Evolutionary conservation across 73 alveolate genomes (phyloP), one percentile per base, ranked within the genome.

Genomic region (Tetrahymena thermophila): DNA sequence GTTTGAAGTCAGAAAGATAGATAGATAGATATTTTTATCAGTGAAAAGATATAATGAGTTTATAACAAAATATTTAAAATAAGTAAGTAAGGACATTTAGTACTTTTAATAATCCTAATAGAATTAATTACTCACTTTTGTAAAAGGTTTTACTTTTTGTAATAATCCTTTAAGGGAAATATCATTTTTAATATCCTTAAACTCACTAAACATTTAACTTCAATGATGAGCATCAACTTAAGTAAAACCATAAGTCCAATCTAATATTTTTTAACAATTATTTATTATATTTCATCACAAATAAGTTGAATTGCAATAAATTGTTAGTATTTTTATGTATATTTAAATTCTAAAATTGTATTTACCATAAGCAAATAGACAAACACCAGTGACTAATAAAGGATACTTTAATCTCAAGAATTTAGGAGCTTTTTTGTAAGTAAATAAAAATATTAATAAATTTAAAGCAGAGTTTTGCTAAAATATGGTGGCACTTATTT

Each of bases 191-290:
- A 71, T 71, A 71, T 71, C 89, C 89, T 31, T 71, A 71, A 28
- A 28, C 37, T 71, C 43, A n/a, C 89, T 71, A 28, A 31, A 28
- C 9, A 28, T 71, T 28, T 71, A 28, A 8, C 38, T 83, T 94
- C 96, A 94, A 94, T 94, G 96, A 94, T 94, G 96, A 44, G 85
- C 96, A 94, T 94, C 96, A 84, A 84, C 93, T 44, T 94, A 94
- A 84, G 93, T 85, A 43, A 94, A 94, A 10, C 96, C 96, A 21
- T 94, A 94, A n/a, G 96, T 94, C 96, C 96, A 94, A 84, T 94
- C 96, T 94, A 40, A 35, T 40, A 40, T 19, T 35, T 85, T 35
- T 23, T n/a, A 84, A 42, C 28, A 35, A 31, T 35, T 15, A 4
- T 31, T 7, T 56, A 85, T 85, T 71, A 25, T n/a, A 71, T 71